Conservation (phyloP, 108 stramenopile species). For the Parietichytrium sp. region DNA sequence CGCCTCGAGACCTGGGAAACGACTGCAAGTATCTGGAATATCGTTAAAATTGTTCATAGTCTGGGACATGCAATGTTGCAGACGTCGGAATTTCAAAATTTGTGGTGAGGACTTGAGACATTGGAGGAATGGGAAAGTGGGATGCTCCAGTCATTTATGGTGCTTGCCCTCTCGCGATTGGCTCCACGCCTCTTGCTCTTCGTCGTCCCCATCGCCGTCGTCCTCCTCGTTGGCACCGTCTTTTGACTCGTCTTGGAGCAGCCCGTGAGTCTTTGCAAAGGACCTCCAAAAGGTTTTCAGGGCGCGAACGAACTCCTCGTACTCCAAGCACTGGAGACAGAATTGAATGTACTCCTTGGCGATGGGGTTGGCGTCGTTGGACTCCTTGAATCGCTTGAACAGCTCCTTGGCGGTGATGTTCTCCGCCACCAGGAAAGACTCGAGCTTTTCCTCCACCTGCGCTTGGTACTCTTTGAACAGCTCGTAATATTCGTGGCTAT, state of each 20-base stretch:
- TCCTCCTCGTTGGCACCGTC: background rate
- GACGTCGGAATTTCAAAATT: no score
- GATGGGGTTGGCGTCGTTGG: background rate
- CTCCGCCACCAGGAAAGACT: background rate
- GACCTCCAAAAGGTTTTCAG: background rate
- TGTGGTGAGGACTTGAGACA: no score
- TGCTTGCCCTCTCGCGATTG: no score
- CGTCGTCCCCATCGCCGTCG: no score
- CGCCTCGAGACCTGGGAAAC: no score
- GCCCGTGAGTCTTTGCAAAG: conserved; percentile 9
- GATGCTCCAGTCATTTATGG: no score
- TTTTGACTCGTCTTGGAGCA: background rate
- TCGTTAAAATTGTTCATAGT: no score
- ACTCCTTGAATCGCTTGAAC: background rate
- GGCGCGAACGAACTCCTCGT: background rate
- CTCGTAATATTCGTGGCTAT: background rate
- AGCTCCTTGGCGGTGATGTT: background rate
- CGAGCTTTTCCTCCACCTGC: conserved; percentile 13
- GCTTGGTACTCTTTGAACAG: background rate
- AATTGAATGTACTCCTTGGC: conserved; percentile 22
- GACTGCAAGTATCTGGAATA: no score
- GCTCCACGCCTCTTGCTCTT: no score
- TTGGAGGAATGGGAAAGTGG: no score
- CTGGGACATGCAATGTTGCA: no score
- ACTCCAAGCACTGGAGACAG: background rate